Base-by-base conservation (phyloP, 1,284 basidiomycete genomes). In the Ustilago lituana region DNA sequence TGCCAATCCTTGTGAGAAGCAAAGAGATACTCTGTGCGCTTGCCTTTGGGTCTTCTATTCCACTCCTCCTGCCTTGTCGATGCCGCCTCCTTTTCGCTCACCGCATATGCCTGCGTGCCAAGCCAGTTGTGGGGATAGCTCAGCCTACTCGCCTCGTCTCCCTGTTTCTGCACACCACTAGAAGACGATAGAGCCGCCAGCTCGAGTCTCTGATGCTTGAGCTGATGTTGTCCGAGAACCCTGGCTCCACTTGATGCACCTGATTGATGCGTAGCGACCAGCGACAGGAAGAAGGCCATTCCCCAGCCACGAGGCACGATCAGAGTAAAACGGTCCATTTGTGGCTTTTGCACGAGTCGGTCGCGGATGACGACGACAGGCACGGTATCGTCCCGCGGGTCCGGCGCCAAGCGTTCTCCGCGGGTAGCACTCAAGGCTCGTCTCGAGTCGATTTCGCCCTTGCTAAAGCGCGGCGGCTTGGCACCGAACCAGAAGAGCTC, bases 221-320 rank as follows among this genome's bases (percentile, higher is more conserved):
- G 44, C 47, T 79, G 77, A 14, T 63, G 70, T 37, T 77, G 78
- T 5, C 78, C 76, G 0, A 79, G 35, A 17, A 80, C 76, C 8
- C 64, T 44, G 7, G 68, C 69, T 26, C 73, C 73, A 22, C 45
- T 62, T 14, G 63, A 51, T 3, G 60, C 64, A 19, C 69, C 67
- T 0, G 60, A 72, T n/a, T 73, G 67, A 44, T 70, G 57, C 14
- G 70, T 71, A 26, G 74, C 61, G 31, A 76, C 63, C 1, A 82
- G 71, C 12, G 76, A 75, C 12, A 72, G 64, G 60, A 73, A 80
- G 47, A 80, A 80, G 2, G 76, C 69, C 2, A 41, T 51, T 19
- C 74, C 76, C 80, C 80, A 82, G 11, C 78, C 79, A 23, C 79
- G 73, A 7, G 80, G 80, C 1, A 80, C 71, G 9, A 82, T 35